Conservation (phyloP, 257 asterid genomes). For the Misopates orontium region DNA sequence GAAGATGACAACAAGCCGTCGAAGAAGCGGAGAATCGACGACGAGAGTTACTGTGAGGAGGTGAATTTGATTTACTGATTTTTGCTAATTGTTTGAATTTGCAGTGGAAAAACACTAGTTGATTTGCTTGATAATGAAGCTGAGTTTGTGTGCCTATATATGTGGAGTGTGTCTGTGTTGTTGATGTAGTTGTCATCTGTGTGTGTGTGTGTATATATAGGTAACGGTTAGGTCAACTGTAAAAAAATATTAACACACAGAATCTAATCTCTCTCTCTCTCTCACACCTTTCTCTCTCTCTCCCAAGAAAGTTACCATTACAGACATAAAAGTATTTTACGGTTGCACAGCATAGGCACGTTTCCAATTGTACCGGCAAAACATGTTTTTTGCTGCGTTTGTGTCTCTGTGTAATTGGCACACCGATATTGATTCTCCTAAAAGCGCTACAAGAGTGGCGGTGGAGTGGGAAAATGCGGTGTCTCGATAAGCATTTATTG, state of each 20-base stretch:
- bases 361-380: too few relatives aligned
- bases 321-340: slow-evolving; percentile 28
- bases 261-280: slow-evolving; percentile 71
- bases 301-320: slow-evolving; percentile 30
- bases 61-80: slow-evolving; percentile 40
- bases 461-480: too few relatives aligned
- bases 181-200: too few relatives aligned
- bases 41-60: slow-evolving; percentile 40
- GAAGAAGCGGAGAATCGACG: slow-evolving; percentile 69
- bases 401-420: too few relatives aligned
- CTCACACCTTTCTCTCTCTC: slow-evolving; percentile 47
- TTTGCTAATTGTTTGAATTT: slow-evolving; percentile 27
- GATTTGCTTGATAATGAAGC: too few relatives aligned
- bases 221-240: slow-evolving; percentile 87
- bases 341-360: too few relatives aligned
- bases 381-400: slow-evolving; percentile 52
- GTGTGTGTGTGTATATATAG: slow-evolving; percentile 35
- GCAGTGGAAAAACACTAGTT: slow-evolving; percentile 5
- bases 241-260: slow-evolving; percentile 74
- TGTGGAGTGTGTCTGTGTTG: slow-evolving; percentile 26
- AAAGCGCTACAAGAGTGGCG: slow-evolving; percentile 16
- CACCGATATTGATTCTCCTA: too few relatives aligned
- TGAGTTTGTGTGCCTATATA: slow-evolving; percentile 19
- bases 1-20: slow-evolving; percentile 51
- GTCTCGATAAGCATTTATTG: slow-evolving; percentile 38